Evolutionary conservation across 345 rosid species (phyloP).

Genomic region (Crucihimalaya himalaica): DNA sequence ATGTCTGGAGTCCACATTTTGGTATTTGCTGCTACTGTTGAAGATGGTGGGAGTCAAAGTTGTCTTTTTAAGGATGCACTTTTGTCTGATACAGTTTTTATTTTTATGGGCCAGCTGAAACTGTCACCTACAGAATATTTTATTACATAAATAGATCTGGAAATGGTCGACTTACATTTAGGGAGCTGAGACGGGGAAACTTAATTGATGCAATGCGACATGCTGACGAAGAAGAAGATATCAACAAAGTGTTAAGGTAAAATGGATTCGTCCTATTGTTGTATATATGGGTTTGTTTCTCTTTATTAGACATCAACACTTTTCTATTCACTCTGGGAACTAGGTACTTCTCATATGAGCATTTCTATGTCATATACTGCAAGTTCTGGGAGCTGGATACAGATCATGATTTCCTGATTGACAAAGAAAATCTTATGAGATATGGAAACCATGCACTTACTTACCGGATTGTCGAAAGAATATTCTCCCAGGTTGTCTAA

Average conservation of each 20-base stretch:
- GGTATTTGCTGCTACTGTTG: neutral
- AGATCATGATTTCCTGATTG: conserved; percentile 92
- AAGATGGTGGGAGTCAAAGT: neutral
- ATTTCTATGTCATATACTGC: conserved; percentile 97
- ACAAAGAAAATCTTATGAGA: conserved; percentile 93
- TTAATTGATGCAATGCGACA: conserved; percentile 83
- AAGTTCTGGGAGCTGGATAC: conserved; percentile 97
- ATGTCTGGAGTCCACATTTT: neutral
- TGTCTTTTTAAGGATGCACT: neutral
- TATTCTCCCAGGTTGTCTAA: conserved; percentile 83
- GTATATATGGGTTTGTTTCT: neutral
- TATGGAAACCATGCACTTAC: conserved; percentile 98
- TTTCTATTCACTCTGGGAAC: conserved; percentile 14
- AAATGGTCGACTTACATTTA: conserved; percentile 81
- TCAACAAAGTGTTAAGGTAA: conserved; percentile 97
- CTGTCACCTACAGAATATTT: conserved; percentile 94
- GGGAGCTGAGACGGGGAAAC: conserved; percentile 91
- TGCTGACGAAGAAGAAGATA: conserved; percentile 98
- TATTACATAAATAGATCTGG: conserved; percentile 90
- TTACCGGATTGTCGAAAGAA: conserved; percentile 88
- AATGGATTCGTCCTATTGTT: neutral
- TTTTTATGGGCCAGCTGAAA: conserved; percentile 75
- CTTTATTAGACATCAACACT: conserved; percentile 6
- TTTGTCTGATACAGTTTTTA: conserved; percentile 19
- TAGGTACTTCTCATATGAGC: conserved; percentile 97